Base-by-base conservation (phyloP, 768 basidiomycete species). In the Mycena leptocephala region DNA sequence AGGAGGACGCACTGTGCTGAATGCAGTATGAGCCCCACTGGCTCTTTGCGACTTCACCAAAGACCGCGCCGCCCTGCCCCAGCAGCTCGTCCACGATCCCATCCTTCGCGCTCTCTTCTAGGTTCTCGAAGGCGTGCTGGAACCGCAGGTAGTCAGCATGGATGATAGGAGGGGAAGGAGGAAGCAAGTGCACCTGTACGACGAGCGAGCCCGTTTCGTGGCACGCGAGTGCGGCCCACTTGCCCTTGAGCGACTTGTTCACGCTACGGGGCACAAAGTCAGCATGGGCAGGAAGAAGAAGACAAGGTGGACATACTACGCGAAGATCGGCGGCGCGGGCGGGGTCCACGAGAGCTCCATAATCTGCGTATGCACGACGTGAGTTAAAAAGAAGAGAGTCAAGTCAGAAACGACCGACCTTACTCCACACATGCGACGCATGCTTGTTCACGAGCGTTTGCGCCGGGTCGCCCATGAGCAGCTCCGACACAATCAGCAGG, bases 141-240 rank as follows among this genome's bases (percentile, higher is more conserved):
- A 53, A 53, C 73, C 22, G 37, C 13, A 3, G n/a, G 24, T 10
- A 68, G 35, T 41, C 43, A 46, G 43, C 16, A 22, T 14, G 14
- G 41, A 43, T 11, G 9, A 18, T 43, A 16, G 6, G 4, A 43
- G 9, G 7, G 10, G 41, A 24, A 20, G 18, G 55, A 32, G 6
- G 65, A 16, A 46, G 37, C n/a, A 35, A 7, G 65, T 84, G 74
- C 80, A 95, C 95, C 90, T 96, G 95, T 61, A 96, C 95, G 59
- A 96, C 95, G 37, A 96, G 90, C n/a, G 95, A 96, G 5, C 95
- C 95, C 0, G 95, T 96, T 85, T 97, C 95, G 80, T 97, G 95
- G 80, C 96, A 97, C 8, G 95, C 95, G 53, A 96, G 89, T 11
- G 95, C 91, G 0, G 96, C 95, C 95, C 95, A 96, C 81, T 96